Base-by-base conservation (phyloP, 345 rosid genomes). In the Pistacia atlantica region DNA sequence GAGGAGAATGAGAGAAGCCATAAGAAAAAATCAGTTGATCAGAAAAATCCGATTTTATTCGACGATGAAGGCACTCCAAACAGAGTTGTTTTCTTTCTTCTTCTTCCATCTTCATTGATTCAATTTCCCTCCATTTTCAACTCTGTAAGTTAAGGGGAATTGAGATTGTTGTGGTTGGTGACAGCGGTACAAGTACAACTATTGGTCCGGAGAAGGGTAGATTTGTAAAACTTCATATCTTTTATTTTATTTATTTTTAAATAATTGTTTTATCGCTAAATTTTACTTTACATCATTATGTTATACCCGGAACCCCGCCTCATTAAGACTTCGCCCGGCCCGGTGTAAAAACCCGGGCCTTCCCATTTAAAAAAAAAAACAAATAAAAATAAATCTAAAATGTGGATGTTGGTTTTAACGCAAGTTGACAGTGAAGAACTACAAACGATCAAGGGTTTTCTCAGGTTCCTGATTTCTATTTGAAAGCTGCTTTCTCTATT, bases 61-160 rank as follows among this genome's bases (percentile, higher is more conserved):
- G 84, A 51, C 85, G 91, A 71, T 90, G 82, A n/a, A 94, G 93
- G 79, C 98, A 94, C 46, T 87, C 89, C 76, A 88, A 89, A 83
- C 96, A 94, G 31, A 56, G 60, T 18, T 54, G 11, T 52, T 35
- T 45, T 4, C 38, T n/a, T 59, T 60, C 77, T 37, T 42, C 42
- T 42, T 54, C 79, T 73, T 75, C 80, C 86, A 74, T 80, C 13
- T 69, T 12, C 49, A 48, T 31, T 35, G 16, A 45, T 35, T 73
- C 68, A 73, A 49, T 48, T 73, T 73, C 76, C 76, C 76, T 62
- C 67, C 76, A 61, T 61, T 28, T 61, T 31, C 38, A 25, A 17
- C 56, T 9, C 28, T 45, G 20, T 1, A 46, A 25, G 60, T 60
- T 42, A 20, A 20, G 67, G 18, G 69, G 1, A 54, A 54, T 54